A percentile compares a stretch with the other conserved stretches of the same genome.
phyloP scores from a whole-genome alignment of 78 protist genomes.

The Acrasis kona region DNA sequence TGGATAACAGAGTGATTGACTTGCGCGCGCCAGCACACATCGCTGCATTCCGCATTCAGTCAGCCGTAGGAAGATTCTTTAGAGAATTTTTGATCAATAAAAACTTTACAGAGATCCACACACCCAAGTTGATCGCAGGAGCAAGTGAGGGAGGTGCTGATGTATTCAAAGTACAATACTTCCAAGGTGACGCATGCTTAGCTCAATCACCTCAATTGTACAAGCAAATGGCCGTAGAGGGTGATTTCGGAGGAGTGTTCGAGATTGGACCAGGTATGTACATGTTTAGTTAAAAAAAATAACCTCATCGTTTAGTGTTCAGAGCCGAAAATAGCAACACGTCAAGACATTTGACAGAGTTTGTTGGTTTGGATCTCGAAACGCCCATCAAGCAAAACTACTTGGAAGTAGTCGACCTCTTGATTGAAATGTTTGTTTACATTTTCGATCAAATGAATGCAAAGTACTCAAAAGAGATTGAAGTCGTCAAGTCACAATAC shows the following conservation, averaged over 20 bases:
- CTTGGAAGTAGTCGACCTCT: constrained; percentile 80
- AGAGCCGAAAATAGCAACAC: constrained; percentile 96
- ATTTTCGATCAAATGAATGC: constrained; percentile 68
- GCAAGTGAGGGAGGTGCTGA: constrained; percentile 96
- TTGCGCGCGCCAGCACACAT: constrained; percentile 86
- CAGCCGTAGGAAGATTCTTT: constrained; percentile 60
- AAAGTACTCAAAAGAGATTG: constrained; percentile 48
- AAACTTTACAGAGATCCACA: constrained; percentile 90
- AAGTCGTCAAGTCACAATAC: constrained; percentile 58
- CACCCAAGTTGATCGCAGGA: constrained; percentile 89
- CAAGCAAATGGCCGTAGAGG: constrained; percentile 96
- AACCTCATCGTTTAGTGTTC: too few species aligned
- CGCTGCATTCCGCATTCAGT: constrained; percentile 77
- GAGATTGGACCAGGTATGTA: constrained; percentile 98
- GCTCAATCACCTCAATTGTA: constrained; percentile 98
- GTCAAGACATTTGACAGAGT: constrained; percentile 97
- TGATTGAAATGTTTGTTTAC: constrained; percentile 56
- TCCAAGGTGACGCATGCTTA: constrained; percentile 59
- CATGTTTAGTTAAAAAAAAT: too few species aligned
- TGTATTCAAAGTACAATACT: constrained; percentile 87
- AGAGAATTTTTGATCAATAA: constrained; percentile 36
- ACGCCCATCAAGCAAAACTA: constrained; percentile 89
- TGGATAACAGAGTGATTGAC: constrained; percentile 81
- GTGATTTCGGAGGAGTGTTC: constrained; percentile 92
- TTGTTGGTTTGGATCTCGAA: constrained; percentile 97